These are phyloP conservation scores for Chlamydomonas reinhardtii DNA, from an alignment of 163 green algal genomes.

Conservation along the genomic window DNA sequence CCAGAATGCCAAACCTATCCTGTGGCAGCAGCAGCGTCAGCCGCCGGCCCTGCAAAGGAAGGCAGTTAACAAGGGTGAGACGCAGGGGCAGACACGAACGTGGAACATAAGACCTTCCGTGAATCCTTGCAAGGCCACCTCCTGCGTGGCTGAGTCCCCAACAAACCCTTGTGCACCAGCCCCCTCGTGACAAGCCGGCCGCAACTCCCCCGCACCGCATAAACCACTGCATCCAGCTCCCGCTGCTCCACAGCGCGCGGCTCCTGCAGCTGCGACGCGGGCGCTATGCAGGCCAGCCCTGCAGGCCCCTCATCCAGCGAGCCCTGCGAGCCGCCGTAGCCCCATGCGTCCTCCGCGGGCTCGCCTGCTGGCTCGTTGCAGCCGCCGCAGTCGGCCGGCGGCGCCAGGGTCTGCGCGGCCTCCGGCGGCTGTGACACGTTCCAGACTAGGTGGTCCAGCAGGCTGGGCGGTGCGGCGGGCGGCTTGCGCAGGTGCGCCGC, in stretches of 20 bases:
- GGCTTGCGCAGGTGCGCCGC: background rate
- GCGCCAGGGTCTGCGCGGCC: background rate
- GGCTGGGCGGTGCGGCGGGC: background rate
- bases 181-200: too few species aligned
- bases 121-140: too few species aligned
- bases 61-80: background rate
- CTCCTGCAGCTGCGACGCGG: background rate
- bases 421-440: constrained; percentile 2
- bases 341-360: background rate
- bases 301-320: background rate
- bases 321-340: background rate
- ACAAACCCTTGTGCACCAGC: too few species aligned
- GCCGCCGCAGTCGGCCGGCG: background rate
- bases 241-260: background rate
- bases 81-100: too few species aligned
- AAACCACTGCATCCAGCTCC: constrained; percentile 22
- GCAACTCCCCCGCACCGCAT: background rate
- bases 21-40: constrained; percentile 41
- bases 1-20: constrained; percentile 10
- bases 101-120: too few species aligned
- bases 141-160: too few species aligned
- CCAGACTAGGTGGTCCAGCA: constrained; percentile 27
- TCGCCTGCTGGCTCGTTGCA: background rate
- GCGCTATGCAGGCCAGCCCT: too few species aligned
- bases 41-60: background rate